These are phyloP conservation scores for Colletotrichum sp. DNA, from an alignment of 2,329 filamentous ascomycete species.

Conservation along the genomic window DNA sequence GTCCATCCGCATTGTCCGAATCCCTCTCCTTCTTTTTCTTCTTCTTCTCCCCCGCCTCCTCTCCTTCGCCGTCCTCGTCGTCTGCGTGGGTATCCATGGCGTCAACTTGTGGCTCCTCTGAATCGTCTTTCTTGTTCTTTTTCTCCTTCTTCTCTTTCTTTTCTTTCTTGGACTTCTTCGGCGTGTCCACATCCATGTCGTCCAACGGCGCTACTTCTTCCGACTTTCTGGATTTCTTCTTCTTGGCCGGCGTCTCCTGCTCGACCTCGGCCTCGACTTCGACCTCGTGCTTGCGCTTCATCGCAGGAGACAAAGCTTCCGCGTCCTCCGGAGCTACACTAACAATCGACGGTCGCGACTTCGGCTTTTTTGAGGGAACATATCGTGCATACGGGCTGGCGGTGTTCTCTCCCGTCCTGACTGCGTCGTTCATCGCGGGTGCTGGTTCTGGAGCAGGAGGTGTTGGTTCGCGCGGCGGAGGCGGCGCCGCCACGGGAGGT, in stretches of 20 bases:
- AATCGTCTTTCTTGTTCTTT: conserved; percentile 26
- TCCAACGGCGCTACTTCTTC: conserved; percentile 10
- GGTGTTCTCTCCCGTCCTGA: background rate
- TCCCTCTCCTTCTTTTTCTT: conserved; percentile 24
- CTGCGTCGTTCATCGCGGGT: background rate
- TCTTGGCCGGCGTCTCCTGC: conserved; percentile 31
- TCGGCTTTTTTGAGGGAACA: conserved; percentile 18
- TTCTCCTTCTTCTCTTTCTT: conserved; percentile 40
- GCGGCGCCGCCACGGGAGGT: background rate
- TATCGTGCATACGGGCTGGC: conserved; percentile 19
- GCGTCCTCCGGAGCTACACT: background rate
- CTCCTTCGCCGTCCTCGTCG: background rate
- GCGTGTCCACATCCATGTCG: conserved; percentile 25
- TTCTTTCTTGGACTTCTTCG: conserved; percentile 31
- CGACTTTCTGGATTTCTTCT: conserved; percentile 38
- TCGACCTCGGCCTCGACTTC: conserved; percentile 31
- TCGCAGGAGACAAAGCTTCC: background rate
- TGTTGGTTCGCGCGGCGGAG: background rate
- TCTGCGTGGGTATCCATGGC: background rate
- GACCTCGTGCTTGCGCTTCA: conserved; percentile 41
- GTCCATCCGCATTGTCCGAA: background rate
- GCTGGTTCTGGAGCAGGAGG: conserved; percentile 6
- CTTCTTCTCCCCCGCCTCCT: conserved; percentile 19
- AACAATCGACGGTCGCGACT: conserved; percentile 11
- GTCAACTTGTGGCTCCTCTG: background rate